phyloP scores from a whole-genome alignment of 768 basidiomycete genomes.

The Rhodotorula taiwanensis region DNA sequence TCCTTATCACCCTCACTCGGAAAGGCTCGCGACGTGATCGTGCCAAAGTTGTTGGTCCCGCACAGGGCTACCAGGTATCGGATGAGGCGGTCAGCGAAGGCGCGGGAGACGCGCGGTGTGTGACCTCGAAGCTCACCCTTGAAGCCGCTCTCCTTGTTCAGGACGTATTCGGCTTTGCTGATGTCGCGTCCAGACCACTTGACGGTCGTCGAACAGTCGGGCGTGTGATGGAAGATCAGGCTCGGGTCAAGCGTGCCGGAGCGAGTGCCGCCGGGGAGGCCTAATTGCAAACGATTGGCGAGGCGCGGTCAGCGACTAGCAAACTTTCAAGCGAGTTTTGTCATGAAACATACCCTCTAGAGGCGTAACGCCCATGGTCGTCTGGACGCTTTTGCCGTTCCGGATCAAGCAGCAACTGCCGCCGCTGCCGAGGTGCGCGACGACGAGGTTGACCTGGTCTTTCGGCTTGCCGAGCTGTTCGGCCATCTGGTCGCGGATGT shows the following conservation, averaged over 20 bases:
- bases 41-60: constrained; percentile 57
- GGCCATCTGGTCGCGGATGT: constrained; percentile 60
- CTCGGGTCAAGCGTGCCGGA: constrained; percentile 76
- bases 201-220: constrained; percentile 59
- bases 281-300: background rate
- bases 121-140: constrained; percentile 43
- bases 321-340: too few species aligned
- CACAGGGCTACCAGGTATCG: constrained; percentile 22
- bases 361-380: constrained; percentile 84
- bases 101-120: background rate
- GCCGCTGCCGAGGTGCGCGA: constrained; percentile 84
- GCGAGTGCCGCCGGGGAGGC: constrained; percentile 81
- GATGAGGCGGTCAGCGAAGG: too few species aligned
- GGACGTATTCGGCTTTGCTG: constrained; percentile 47
- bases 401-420: constrained; percentile 73
- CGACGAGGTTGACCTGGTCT: constrained; percentile 61
- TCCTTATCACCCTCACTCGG: constrained; percentile 27
- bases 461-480: constrained; percentile 55
- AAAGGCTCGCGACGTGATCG: constrained; percentile 48
- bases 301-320: too few species aligned
- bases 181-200: constrained; percentile 37
- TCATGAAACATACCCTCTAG: constrained; percentile 51
- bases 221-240: constrained; percentile 77
- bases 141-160: constrained; percentile 62
- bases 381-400: constrained; percentile 68